phyloP scores from a whole-genome alignment of 75 land plant genomes.

The Chamaecyparis obtusa region DNA sequence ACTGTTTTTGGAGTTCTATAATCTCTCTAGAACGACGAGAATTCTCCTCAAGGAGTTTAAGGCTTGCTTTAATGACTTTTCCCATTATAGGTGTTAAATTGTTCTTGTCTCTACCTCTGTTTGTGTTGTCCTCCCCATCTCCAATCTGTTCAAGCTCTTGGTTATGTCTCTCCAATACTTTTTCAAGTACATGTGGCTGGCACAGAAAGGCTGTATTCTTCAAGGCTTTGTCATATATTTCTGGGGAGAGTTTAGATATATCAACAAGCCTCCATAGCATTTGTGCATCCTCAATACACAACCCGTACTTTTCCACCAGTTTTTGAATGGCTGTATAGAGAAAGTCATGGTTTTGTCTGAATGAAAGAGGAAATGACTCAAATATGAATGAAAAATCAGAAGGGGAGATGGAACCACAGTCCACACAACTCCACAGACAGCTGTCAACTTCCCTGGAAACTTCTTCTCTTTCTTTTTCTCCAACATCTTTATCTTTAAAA shows the following conservation, averaged over 20 bases:
- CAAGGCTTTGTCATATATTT: conserved; percentile 32
- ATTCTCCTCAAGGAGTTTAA: conserved; percentile 50
- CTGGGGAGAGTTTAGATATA: conserved; percentile 26
- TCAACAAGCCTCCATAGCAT: conserved; percentile 44
- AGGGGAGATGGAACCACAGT: conserved; percentile 19
- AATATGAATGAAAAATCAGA: conserved; percentile 27
- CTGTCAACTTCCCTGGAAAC: conserved; percentile 44
- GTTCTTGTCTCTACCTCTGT: conserved; percentile 20
- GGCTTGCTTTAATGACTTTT: conserved; percentile 48
- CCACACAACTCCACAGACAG: conserved; percentile 40
- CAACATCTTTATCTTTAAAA: conserved; percentile 24
- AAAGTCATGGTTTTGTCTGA: conserved; percentile 35
- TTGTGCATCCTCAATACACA: conserved; percentile 23
- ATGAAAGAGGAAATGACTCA: conserved; percentile 31
- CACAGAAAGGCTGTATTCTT: conserved; percentile 32
- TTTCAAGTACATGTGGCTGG: conserved; percentile 46
- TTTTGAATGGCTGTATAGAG: conserved; percentile 38
- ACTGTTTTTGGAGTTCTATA: conserved; percentile 51
- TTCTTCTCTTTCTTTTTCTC: conserved; percentile 22
- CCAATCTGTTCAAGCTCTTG: conserved; percentile 33
- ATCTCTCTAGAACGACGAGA: conserved; percentile 45
- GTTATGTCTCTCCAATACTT: conserved; percentile 35
- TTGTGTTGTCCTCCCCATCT: conserved; percentile 15
- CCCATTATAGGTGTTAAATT: conserved; percentile 42
- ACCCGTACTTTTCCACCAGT: conserved; percentile 19